Evolutionary conservation across 345 rosid genomes (phyloP).

Genomic region (Ricinus communis): DNA sequence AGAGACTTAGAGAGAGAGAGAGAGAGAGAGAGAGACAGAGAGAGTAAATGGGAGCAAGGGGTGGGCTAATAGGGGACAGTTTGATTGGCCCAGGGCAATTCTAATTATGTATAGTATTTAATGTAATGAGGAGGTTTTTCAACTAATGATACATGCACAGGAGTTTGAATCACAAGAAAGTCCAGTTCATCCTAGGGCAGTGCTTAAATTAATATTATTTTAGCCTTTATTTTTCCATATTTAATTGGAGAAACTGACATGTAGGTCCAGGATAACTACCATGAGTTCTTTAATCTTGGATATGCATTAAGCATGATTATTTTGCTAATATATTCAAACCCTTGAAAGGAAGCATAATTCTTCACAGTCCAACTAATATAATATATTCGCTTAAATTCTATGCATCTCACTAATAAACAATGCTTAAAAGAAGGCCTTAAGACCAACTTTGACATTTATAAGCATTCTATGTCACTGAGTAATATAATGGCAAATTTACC

Average conservation of each 20-base stretch:
- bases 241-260: neutral
- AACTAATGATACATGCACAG: neutral
- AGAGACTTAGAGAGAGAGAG: too few species aligned
- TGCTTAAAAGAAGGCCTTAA: too few species aligned
- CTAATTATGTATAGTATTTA: too few species aligned
- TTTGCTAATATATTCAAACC: neutral
- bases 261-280: neutral
- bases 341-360: neutral
- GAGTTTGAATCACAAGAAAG: neutral
- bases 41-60: too few species aligned
- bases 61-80: too few species aligned
- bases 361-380: neutral
- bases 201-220: neutral
- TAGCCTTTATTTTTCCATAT: neutral
- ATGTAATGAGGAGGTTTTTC: too few species aligned
- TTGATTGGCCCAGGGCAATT: too few species aligned
- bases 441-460: neutral
- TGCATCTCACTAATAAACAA: neutral
- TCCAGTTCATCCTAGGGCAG: neutral
- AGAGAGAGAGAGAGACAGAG: too few species aligned
- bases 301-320: neutral
- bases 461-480: neutral
- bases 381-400: neutral
- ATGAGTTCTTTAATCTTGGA: neutral
- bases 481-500: conserved; percentile 42